Percentiles rank a stretch among this genome's conserved stretches.
phyloP scores from a whole-genome alignment of 2,329 filamentous ascomycete species.

The Aspergillus sp. region DNA sequence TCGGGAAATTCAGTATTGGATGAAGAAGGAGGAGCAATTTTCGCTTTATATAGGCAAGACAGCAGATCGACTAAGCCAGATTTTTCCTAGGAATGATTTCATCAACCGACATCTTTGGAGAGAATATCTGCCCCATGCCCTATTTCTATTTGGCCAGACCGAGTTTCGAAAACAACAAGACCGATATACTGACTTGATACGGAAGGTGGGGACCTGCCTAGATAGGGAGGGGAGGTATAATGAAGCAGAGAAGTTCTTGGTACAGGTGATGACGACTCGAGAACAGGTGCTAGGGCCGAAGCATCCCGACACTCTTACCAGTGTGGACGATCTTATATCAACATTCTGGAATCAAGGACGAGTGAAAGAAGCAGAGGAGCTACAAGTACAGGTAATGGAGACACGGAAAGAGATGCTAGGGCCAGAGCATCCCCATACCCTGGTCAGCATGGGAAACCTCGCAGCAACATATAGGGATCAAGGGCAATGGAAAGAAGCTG shows the following conservation, averaged over 20 bases:
- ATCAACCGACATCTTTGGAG: conserved; percentile 10
- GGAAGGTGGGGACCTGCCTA: background rate
- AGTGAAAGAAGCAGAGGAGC: conserved; percentile 2
- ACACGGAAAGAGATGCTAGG: conserved; percentile 13
- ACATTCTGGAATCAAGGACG: background rate
- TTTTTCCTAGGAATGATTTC: conserved; percentile 8
- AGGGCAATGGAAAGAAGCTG: too few relatives aligned
- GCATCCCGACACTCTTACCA: conserved; percentile 15
- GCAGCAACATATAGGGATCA: too few relatives aligned
- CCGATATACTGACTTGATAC: background rate
- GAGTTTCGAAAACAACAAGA: background rate
- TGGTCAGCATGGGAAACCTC: background rate
- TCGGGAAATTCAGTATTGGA: conserved; percentile 14
- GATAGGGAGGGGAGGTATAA: conserved; percentile 7
- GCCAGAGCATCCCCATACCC: conserved; percentile 4
- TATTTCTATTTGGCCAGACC: background rate
- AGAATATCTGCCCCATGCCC: conserved; percentile 13
- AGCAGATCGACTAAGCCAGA: conserved; percentile 2
- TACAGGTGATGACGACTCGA: conserved; percentile 15
- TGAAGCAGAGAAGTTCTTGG: conserved; percentile 7
- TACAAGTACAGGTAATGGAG: conserved; percentile 16
- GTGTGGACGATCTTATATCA: background rate
- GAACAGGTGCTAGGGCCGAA: conserved; percentile 14
- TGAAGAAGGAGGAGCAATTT: conserved; percentile 6
- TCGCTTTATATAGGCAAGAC: background rate